phyloP scores from a whole-genome alignment of 805 yeast genomes.

The Dipodascopsis uninucleata region DNA sequence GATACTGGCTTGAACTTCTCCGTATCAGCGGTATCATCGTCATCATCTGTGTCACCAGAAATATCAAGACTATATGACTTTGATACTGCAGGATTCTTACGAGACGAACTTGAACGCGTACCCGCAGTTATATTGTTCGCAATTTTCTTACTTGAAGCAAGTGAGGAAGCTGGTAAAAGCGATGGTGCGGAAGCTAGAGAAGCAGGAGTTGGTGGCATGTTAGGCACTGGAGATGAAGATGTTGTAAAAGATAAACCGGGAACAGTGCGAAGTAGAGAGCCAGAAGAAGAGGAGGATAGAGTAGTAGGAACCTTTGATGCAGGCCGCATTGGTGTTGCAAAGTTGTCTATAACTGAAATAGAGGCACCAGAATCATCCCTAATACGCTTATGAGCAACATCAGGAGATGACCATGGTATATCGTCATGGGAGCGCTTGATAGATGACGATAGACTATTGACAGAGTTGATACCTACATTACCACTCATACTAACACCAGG shows the following conservation, averaged over 20 bases:
- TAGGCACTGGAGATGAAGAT: slow-evolving; percentile 22
- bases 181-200: slow-evolving; percentile 1
- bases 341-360: slow-evolving; percentile 1
- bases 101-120: too few relatives aligned
- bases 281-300: slow-evolving; percentile 2
- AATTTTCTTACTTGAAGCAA: too few relatives aligned
- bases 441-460: not conserved
- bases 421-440: slow-evolving; percentile 1
- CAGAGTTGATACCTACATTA: too few relatives aligned
- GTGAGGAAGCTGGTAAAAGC: too few relatives aligned
- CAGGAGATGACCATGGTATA: slow-evolving; percentile 19
- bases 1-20: too few relatives aligned
- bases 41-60: too few relatives aligned
- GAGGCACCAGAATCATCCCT: slow-evolving; percentile 3
- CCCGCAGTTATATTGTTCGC: too few relatives aligned
- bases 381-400: slow-evolving; percentile 16
- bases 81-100: too few relatives aligned
- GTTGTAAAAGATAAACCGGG: slow-evolving; percentile 23
- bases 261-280: slow-evolving; percentile 9
- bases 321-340: slow-evolving; percentile 26
- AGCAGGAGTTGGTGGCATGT: slow-evolving; percentile 23
- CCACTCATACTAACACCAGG: not conserved
- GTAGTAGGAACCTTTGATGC: slow-evolving; percentile 9
- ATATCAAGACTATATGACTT: too few relatives aligned
- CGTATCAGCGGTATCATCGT: too few relatives aligned